These are phyloP conservation scores for Phylloporus arenicola DNA, from an alignment of 768 basidiomycete species.

Conservation along the genomic window DNA sequence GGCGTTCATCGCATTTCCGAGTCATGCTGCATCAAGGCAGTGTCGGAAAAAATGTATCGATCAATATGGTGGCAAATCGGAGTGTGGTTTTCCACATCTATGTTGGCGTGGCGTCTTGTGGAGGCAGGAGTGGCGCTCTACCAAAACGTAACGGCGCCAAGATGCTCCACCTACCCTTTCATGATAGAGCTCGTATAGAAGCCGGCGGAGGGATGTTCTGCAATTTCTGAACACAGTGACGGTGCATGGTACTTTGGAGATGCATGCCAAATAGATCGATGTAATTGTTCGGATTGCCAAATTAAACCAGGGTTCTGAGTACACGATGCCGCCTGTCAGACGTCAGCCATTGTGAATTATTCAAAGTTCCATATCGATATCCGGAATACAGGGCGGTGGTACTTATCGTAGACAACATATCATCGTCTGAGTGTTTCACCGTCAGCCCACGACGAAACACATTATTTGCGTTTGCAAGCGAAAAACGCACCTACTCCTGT, in stretches of 20 bases:
- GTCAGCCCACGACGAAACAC: conserved; percentile 8
- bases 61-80: conserved; percentile 1
- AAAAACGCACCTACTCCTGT: conserved; percentile 5
- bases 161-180: neutral
- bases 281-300: conserved; percentile 2
- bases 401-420: conserved; percentile 3
- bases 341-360: conserved; percentile 1
- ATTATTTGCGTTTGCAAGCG: neutral
- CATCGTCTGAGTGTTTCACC: neutral
- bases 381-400: conserved; percentile 13
- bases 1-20: conserved; percentile 3
- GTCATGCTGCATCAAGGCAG: conserved; percentile 6
- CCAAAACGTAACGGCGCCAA: neutral
- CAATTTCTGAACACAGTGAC: neutral
- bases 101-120: neutral
- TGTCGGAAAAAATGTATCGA: conserved; percentile 9
- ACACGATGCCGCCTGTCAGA: conserved; percentile 4
- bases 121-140: neutral
- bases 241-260: neutral
- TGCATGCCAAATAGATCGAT: conserved; percentile 1
- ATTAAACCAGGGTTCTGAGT: neutral
- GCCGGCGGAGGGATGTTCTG: neutral
- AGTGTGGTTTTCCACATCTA: conserved; percentile 1
- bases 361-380: conserved; percentile 3
- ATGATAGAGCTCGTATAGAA: neutral